Percentiles rank a stretch among this genome's conserved stretches.
phyloP scores from a whole-genome alignment of 2,329 filamentous ascomycete genomes.

The Trichoderma koningiopsis region DNA sequence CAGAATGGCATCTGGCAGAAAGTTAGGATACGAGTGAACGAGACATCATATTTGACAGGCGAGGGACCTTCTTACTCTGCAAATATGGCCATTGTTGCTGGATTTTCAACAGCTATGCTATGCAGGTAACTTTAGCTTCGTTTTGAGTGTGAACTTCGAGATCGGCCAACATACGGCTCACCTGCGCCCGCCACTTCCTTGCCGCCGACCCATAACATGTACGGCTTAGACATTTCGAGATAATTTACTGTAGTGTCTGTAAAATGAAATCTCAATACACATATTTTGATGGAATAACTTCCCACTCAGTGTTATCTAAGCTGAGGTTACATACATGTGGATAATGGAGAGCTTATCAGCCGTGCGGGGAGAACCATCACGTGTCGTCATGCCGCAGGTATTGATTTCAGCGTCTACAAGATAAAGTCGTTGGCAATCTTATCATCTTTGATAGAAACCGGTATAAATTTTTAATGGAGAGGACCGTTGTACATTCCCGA shows the following conservation, averaged over 20 bases:
- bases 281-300: not conserved
- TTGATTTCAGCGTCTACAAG: not conserved
- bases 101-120: constrained; percentile 57
- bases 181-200: constrained; percentile 41
- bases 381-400: constrained; percentile 11
- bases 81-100: constrained; percentile 41
- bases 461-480: not conserved
- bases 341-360: constrained; percentile 10
- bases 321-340: not conserved
- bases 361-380: constrained; percentile 21
- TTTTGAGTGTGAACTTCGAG: not conserved
- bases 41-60: not conserved
- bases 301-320: too few species aligned
- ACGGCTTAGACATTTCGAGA: not conserved
- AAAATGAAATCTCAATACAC: not conserved
- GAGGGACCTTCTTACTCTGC: constrained; percentile 17
- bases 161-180: constrained; percentile 45
- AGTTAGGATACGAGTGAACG: not conserved
- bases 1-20: constrained; percentile 34
- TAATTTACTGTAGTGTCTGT: not conserved
- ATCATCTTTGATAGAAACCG: not conserved
- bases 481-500: not conserved
- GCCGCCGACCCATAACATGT: constrained; percentile 34
- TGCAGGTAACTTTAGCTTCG: not conserved
- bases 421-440: not conserved